These are phyloP conservation scores for Starmerella apis DNA, from an alignment of 805 yeast species.

Conservation along the genomic window DNA sequence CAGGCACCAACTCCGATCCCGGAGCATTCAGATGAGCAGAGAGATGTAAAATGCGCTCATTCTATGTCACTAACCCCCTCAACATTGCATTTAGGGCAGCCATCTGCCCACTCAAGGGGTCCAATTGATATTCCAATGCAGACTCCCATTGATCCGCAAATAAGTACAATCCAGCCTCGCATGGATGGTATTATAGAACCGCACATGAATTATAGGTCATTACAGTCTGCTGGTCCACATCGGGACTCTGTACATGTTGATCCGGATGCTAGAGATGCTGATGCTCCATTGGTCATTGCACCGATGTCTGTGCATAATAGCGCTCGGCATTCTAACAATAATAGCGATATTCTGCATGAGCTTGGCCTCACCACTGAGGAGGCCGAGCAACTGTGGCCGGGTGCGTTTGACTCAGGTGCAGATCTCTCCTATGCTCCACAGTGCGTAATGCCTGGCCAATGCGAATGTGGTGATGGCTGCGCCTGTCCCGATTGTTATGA, in stretches of 20 bases:
- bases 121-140: neutral
- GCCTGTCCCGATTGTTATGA: constrained; percentile 32
- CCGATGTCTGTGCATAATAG: constrained; percentile 29
- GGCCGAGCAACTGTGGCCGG: constrained; percentile 25
- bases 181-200: neutral
- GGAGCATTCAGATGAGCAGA: neutral
- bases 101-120: neutral
- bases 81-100: neutral
- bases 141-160: neutral
- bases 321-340: constrained; percentile 6
- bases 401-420: constrained; percentile 17
- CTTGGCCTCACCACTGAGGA: constrained; percentile 26
- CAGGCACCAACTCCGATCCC: neutral
- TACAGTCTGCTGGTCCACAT: neutral
- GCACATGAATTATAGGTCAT: neutral
- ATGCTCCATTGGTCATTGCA: constrained; percentile 29
- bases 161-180: neutral
- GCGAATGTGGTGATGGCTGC: constrained; percentile 33
- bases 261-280: neutral
- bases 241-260: neutral
- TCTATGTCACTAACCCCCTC: neutral
- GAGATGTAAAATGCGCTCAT: neutral
- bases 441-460: constrained; percentile 34
- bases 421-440: constrained; percentile 29
- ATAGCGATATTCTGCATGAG: constrained; percentile 20